Percentiles rank a stretch among this genome's conserved stretches.
These are phyloP conservation scores for Eucommia ulmoides DNA, from an alignment of 257 asterid genomes.

Conservation along the genomic window DNA sequence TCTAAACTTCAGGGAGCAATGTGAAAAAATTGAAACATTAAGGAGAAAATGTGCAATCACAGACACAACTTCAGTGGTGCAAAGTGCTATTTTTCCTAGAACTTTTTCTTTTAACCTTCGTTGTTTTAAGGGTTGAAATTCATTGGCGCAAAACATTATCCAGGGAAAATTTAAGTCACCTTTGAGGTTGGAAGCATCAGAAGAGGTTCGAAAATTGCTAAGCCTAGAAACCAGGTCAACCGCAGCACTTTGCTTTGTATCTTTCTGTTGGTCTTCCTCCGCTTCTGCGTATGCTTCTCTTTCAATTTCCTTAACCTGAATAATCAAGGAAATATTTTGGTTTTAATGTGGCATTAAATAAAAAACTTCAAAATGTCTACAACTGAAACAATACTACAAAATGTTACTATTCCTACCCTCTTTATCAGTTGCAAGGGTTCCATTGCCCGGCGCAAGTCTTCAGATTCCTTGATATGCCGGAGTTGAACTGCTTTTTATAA, in stretches of 20 bases:
- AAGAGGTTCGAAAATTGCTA: conserved; percentile 59
- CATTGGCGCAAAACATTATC: no score
- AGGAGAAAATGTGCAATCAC: no score
- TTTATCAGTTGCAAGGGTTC: conserved; percentile 69
- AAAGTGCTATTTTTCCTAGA: no score
- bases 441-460: conserved; percentile 61
- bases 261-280: conserved; percentile 43
- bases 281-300: conserved; percentile 37
- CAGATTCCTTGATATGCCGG: conserved; percentile 59
- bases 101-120: no score
- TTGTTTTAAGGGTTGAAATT: no score
- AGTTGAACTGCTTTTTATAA: conserved; percentile 35
- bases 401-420: conserved; percentile 43
- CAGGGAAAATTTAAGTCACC: conserved; percentile 24
- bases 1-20: no score
- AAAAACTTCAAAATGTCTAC: no score
- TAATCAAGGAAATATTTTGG: no score
- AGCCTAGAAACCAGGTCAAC: conserved; percentile 67
- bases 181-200: conserved; percentile 65
- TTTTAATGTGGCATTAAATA: no score
- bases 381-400: no score
- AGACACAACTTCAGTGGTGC: no score
- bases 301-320: conserved; percentile 68
- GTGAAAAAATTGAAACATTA: no score
- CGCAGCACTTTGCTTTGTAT: conserved; percentile 67